phyloP scores from a whole-genome alignment of 371 early-diverging fungal species.

The Globomyces sp. region DNA sequence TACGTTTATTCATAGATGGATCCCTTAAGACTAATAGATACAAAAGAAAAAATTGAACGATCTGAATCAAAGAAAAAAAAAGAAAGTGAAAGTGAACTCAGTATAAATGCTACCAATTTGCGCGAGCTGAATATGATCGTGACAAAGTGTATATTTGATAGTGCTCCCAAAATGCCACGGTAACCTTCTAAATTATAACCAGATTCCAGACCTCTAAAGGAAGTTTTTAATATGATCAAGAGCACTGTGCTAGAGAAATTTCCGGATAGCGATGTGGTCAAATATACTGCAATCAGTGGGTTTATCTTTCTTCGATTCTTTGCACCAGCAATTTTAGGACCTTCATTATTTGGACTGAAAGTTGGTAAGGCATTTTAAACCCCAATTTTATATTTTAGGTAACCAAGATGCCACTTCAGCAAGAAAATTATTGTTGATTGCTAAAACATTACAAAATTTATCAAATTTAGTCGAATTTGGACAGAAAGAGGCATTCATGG shows the following conservation, averaged over 20 bases:
- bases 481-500: constrained; percentile 76
- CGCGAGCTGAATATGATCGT: constrained; percentile 16
- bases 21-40: constrained; percentile 3
- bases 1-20: constrained; percentile 5
- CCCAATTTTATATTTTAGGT: no score
- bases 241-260: constrained; percentile 25
- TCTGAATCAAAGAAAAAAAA: neutral
- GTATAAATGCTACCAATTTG: constrained; percentile 11
- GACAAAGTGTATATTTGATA: constrained; percentile 17
- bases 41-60: neutral
- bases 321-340: constrained; percentile 71
- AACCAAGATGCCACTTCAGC: constrained; percentile 29
- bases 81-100: neutral
- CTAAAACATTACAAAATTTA: constrained; percentile 76
- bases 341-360: constrained; percentile 37
- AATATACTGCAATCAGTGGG: constrained; percentile 54
- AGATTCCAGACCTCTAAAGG: constrained; percentile 15
- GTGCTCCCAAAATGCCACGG: constrained; percentile 13
- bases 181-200: neutral
- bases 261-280: constrained; percentile 21
- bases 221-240: constrained; percentile 28
- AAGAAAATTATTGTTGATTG: constrained; percentile 71
- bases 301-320: constrained; percentile 78
- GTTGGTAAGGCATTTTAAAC: constrained; percentile 10
- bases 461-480: constrained; percentile 72